These are phyloP conservation scores for Fraxinus anomala DNA, from an alignment of 257 asterid species.

Conservation along the genomic window DNA sequence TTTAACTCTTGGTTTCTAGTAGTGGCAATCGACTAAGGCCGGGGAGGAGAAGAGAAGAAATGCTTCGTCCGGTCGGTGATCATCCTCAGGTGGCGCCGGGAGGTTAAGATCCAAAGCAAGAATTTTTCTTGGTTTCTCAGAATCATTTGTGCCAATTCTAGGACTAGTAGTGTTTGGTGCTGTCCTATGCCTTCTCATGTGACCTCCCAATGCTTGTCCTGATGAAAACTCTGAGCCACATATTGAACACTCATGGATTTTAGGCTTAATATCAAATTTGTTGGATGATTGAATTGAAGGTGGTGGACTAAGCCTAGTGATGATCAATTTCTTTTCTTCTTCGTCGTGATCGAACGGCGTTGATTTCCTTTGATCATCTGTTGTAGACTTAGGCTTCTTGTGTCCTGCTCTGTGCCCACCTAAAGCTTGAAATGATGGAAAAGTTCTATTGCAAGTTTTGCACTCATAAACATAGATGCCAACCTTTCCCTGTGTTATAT, in stretches of 20 bases:
- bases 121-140: slow-evolving; percentile 44
- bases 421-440: slow-evolving; percentile 81
- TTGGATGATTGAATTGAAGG: slow-evolving; percentile 17
- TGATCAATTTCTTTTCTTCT: slow-evolving; percentile 16
- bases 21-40: slow-evolving; percentile 70
- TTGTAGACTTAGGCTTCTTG: slow-evolving; percentile 55
- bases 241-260: slow-evolving; percentile 73
- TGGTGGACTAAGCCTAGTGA: slow-evolving; percentile 15
- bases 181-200: slow-evolving; percentile 81
- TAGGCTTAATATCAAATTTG: slow-evolving; percentile 37
- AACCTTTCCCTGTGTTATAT: slow-evolving; percentile 12
- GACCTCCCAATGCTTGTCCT: slow-evolving; percentile 95
- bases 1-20: slow-evolving; percentile 37
- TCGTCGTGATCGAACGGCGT: slow-evolving; percentile 11
- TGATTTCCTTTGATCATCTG: slow-evolving; percentile 22
- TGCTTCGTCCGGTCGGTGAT: slow-evolving; percentile 35
- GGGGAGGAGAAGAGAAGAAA: slow-evolving; percentile 53
- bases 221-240: slow-evolving; percentile 81
- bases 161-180: slow-evolving; percentile 15
- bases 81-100: slow-evolving; percentile 74
- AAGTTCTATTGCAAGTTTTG: slow-evolving; percentile 73
- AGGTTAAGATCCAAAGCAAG: slow-evolving; percentile 72
- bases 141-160: too few relatives aligned
- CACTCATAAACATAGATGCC: slow-evolving; percentile 61
- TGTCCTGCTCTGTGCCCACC: slow-evolving; percentile 95